Conservation (phyloP, 2,329 filamentous ascomycete species). For the Arthroderma sp. region DNA sequence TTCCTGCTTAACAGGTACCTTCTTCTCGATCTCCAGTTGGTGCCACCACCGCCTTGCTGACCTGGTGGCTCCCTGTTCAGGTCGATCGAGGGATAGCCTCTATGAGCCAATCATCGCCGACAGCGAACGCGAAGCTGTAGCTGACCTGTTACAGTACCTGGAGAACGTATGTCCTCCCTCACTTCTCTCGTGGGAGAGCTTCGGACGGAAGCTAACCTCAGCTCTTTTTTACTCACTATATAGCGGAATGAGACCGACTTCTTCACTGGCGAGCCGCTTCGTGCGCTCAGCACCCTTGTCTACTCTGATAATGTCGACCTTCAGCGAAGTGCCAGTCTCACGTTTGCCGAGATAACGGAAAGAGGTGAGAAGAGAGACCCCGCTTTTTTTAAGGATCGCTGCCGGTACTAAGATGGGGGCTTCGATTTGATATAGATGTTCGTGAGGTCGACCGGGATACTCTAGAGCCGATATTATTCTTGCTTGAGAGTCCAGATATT, state of each 20-base stretch:
- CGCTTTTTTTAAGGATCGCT: background rate
- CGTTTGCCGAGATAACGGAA: slow-evolving; percentile 97
- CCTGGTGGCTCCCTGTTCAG: slow-evolving; percentile 38
- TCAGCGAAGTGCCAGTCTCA: slow-evolving; percentile 91
- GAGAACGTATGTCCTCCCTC: slow-evolving; percentile 61
- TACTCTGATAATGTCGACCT: slow-evolving; percentile 98
- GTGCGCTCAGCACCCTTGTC: slow-evolving; percentile 85
- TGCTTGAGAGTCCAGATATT: slow-evolving; percentile 88
- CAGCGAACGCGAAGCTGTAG: slow-evolving; percentile 91
- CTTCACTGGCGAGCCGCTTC: slow-evolving; percentile 89
- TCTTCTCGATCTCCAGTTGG: slow-evolving; percentile 28
- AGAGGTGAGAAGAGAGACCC: slow-evolving; percentile 50
- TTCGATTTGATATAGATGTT: slow-evolving; percentile 55
- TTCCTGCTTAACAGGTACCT: slow-evolving; percentile 29
- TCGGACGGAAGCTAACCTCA: background rate
- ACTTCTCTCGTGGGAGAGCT: background rate
- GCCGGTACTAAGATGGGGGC: background rate
- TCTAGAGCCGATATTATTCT: slow-evolving; percentile 86
- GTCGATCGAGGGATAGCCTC: slow-evolving; percentile 65
- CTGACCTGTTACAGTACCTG: slow-evolving; percentile 86
- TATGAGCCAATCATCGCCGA: slow-evolving; percentile 86
- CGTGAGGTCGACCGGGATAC: slow-evolving; percentile 90
- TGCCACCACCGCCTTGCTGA: slow-evolving; percentile 29
- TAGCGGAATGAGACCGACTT: slow-evolving; percentile 96
- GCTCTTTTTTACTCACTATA: slow-evolving; percentile 5